phyloP scores from a whole-genome alignment of 2,329 filamentous ascomycete genomes.

The Hypocrella siamensis region DNA sequence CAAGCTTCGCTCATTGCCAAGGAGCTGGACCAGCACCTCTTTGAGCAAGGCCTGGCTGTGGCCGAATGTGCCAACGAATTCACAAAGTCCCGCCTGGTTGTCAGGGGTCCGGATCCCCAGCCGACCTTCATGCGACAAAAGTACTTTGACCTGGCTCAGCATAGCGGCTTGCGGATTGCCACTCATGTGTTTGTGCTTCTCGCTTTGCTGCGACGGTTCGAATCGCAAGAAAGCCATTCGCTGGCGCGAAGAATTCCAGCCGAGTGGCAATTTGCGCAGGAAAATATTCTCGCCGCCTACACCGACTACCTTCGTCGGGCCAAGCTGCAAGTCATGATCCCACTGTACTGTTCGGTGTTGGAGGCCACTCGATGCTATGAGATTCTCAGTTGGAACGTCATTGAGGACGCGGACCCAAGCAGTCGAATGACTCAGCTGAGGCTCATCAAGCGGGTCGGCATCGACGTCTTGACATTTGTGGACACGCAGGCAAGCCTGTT shows the following conservation, averaged over 20 bases:
- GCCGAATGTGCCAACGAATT: conserved; percentile 10
- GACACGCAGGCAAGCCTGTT: conserved; percentile 45
- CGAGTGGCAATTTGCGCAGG: conserved; percentile 32
- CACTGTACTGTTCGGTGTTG: conserved; percentile 75
- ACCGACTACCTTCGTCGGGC: conserved; percentile 62
- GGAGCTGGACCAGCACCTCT: conserved; percentile 40
- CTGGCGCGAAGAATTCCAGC: conserved; percentile 5
- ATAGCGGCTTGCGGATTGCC: conserved; percentile 51
- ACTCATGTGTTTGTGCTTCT: conserved; percentile 51
- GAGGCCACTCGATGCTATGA: conserved; percentile 47
- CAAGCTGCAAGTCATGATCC: conserved; percentile 62
- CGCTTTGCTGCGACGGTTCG: conserved; percentile 49
- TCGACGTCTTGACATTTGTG: conserved; percentile 62
- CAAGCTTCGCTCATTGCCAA: conserved; percentile 61
- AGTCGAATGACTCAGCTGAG: conserved; percentile 54
- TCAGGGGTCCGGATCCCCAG: conserved; percentile 9
- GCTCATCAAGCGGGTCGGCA: conserved; percentile 58
- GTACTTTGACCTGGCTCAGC: conserved; percentile 39
- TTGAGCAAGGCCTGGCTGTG: conserved; percentile 36
- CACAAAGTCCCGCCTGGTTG: conserved; percentile 12
- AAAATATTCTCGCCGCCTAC: conserved; percentile 70
- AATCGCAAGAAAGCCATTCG: conserved; percentile 7
- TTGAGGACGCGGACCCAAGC: conserved; percentile 50
- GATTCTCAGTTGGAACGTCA: conserved; percentile 61
- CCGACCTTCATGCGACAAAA: conserved; percentile 24